Evolutionary conservation across 148 eudicot genomes (phyloP).

Genomic region (Rhododendron mucronatum): DNA sequence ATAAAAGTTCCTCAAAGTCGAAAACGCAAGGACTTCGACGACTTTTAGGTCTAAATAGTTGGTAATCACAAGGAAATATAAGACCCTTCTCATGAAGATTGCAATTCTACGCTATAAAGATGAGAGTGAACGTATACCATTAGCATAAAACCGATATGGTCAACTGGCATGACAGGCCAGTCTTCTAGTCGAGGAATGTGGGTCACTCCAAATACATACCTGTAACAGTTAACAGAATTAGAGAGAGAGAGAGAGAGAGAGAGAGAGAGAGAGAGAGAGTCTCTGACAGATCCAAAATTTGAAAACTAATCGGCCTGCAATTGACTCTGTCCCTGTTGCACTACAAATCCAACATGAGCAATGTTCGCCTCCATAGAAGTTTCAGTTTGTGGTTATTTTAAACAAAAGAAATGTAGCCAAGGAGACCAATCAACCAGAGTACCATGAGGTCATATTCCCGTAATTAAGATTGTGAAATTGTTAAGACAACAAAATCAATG

Average conservation of each 20-base stretch:
- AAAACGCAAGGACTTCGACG: not conserved
- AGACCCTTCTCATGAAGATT: not conserved
- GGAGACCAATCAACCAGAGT: not conserved
- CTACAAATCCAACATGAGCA: not conserved
- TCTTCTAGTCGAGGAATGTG: conserved; percentile 95
- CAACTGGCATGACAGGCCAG: conserved; percentile 99
- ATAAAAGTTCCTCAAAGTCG: not conserved
- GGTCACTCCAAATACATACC: conserved; percentile 96
- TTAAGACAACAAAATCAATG: not conserved
- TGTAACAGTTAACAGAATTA: conserved; percentile 10
- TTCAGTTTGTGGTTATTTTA: not conserved
- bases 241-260: not conserved
- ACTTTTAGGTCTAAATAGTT: not conserved
- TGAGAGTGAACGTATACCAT: not conserved
- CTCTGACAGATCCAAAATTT: not conserved
- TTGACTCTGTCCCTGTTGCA: not conserved
- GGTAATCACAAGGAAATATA: not conserved
- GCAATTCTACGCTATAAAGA: not conserved
- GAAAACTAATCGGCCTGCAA: not conserved
- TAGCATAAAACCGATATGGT: conserved; percentile 79
- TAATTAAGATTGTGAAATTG: not conserved
- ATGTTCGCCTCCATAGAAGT: not conserved
- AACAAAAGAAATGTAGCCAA: not conserved
- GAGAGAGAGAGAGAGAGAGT: not conserved
- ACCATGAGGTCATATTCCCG: not conserved